These are phyloP conservation scores for Plantago lanceolata DNA, from an alignment of 305 asterid genomes.

Conservation along the genomic window DNA sequence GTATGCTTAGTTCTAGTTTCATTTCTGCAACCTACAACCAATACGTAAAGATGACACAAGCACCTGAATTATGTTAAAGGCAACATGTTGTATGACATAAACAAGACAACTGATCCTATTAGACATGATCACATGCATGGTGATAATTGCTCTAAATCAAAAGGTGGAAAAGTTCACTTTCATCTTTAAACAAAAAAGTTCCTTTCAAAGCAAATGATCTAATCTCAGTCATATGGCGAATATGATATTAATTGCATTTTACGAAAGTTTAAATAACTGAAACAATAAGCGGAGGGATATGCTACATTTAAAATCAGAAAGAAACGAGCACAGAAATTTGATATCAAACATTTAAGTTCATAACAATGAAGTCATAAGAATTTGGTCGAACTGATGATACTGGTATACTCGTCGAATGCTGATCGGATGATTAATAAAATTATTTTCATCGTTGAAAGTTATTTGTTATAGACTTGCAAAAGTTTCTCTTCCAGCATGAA, in stretches of 20 bases:
- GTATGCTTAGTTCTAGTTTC: too few species aligned
- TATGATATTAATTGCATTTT: background rate
- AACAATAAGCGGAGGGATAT: background rate
- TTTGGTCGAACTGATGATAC: background rate
- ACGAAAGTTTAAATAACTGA: background rate
- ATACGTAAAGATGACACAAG: too few species aligned
- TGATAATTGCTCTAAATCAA: background rate
- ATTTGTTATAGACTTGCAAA: slow-evolving; percentile 4
- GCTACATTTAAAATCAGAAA: background rate
- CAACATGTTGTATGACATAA: too few species aligned
- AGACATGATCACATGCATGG: background rate
- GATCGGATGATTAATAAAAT: slow-evolving; percentile 1
- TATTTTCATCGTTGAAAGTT: background rate
- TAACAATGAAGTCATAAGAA: background rate
- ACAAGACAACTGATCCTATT: too few species aligned
- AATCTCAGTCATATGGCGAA: too few species aligned
- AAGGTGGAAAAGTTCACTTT: background rate
- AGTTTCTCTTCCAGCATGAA: slow-evolving; percentile 10
- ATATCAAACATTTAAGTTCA: too few species aligned
- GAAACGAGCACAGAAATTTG: too few species aligned
- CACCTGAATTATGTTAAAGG: too few species aligned
- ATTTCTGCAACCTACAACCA: too few species aligned
- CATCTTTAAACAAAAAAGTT: too few species aligned
- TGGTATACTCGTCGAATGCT: background rate
- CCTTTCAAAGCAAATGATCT: too few species aligned